A percentile compares a stretch with the other conserved stretches of the same genome.
Evolutionary conservation across 2,329 filamentous ascomycete species (phyloP).

Genomic region (Raffaelea albimanens): DNA sequence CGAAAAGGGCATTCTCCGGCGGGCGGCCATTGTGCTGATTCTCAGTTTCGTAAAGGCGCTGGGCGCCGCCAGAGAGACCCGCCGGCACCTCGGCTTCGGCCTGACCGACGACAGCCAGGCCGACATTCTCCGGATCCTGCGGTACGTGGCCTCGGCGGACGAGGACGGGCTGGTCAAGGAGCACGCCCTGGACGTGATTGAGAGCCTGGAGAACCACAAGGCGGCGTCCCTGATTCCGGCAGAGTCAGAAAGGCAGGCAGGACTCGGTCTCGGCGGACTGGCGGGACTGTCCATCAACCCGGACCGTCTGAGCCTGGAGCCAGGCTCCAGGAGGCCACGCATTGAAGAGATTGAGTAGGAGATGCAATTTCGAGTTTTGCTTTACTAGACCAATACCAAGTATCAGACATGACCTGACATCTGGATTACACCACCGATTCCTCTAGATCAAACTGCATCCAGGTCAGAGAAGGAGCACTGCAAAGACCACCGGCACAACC

Average conservation of each 20-base stretch:
- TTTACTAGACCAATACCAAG: no score
- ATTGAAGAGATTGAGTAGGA: slow-evolving; percentile 14
- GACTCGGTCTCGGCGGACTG: slow-evolving; percentile 20
- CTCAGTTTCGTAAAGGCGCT: slow-evolving; percentile 53
- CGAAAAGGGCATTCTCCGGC: slow-evolving; percentile 54
- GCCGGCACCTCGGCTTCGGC: slow-evolving; percentile 40
- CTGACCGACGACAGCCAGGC: slow-evolving; percentile 44
- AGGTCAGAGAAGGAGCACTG: no score
- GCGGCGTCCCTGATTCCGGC: slow-evolving; percentile 23
- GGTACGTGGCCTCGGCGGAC: slow-evolving; percentile 57
- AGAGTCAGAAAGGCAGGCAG: not conserved
- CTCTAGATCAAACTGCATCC: no score
- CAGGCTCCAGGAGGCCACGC: slow-evolving; percentile 2
- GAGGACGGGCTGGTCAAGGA: slow-evolving; percentile 58
- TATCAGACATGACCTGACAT: no score
- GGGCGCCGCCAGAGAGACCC: slow-evolving; percentile 38
- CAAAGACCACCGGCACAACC: no score
- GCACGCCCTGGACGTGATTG: slow-evolving; percentile 57
- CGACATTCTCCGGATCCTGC: slow-evolving; percentile 52
- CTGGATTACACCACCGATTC: no score
- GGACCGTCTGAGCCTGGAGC: not conserved
- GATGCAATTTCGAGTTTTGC: no score
- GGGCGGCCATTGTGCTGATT: slow-evolving; percentile 56
- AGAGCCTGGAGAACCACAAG: slow-evolving; percentile 55
- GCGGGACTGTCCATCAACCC: slow-evolving; percentile 27